phyloP scores from a whole-genome alignment of 352 stramenopile genomes.

The Albugo candida region DNA sequence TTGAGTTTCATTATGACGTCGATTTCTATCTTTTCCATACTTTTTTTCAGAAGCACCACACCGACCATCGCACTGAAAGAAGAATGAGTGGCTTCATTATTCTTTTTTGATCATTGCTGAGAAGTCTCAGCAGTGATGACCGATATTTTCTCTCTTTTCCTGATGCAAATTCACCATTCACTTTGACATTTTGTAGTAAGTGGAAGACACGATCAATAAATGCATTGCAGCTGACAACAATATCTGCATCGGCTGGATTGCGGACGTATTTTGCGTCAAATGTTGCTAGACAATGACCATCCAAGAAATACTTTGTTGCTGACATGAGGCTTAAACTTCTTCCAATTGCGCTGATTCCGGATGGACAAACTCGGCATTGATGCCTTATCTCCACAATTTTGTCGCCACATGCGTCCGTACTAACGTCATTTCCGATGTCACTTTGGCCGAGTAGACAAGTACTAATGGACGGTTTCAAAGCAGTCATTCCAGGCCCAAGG shows the following conservation, averaged over 20 bases:
- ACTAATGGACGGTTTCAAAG: slow-evolving; percentile 26
- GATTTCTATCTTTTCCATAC: slow-evolving; percentile 37
- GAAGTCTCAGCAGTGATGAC: slow-evolving; percentile 4
- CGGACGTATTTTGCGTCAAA: slow-evolving; percentile 59
- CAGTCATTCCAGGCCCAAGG: slow-evolving; percentile 10
- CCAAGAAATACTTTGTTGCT: slow-evolving; percentile 47
- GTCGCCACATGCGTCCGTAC: slow-evolving; percentile 63
- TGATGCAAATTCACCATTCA: neutral
- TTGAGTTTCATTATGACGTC: slow-evolving; percentile 32
- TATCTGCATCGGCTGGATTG: slow-evolving; percentile 40
- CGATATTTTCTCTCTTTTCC: neutral
- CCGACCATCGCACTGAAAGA: slow-evolving; percentile 52
- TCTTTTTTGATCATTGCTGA: slow-evolving; percentile 12
- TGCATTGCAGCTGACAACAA: slow-evolving; percentile 34
- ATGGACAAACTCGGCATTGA: slow-evolving; percentile 62
- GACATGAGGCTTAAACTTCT: slow-evolving; percentile 66
- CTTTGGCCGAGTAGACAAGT: slow-evolving; percentile 57
- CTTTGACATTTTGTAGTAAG: slow-evolving; percentile 12
- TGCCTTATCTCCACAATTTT: slow-evolving; percentile 45
- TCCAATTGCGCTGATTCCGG: slow-evolving; percentile 61
- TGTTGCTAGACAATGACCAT: slow-evolving; percentile 79
- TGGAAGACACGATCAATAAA: slow-evolving; percentile 45
- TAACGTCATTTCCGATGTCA: slow-evolving; percentile 45
- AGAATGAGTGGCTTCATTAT: slow-evolving; percentile 2
- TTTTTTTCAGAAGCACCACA: slow-evolving; percentile 63